These are phyloP conservation scores for Patellifolia procumbens DNA, from an alignment of 179 eudicot species.

Conservation along the genomic window DNA sequence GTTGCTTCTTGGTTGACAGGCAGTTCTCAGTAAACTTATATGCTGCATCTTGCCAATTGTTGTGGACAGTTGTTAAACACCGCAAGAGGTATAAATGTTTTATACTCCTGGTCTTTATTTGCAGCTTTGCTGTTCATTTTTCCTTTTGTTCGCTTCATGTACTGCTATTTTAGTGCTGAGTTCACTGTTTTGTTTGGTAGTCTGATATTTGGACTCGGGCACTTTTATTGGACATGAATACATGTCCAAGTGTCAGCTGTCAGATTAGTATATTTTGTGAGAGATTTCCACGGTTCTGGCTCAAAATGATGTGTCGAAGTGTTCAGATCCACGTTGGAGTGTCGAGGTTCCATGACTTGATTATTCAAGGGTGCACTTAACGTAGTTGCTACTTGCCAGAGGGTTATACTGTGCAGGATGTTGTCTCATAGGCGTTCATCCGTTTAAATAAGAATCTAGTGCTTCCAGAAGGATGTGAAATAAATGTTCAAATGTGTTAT, in stretches of 20 bases:
- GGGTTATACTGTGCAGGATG: neutral
- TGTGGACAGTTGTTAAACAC: slow-evolving; percentile 76
- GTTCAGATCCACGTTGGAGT: too few relatives aligned
- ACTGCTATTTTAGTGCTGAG: neutral
- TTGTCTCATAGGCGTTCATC: neutral
- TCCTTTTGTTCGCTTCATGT: neutral
- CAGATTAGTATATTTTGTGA: too few relatives aligned
- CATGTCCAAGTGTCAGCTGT: too few relatives aligned
- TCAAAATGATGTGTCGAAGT: too few relatives aligned
- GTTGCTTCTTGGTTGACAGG: slow-evolving; percentile 46
- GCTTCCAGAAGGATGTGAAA: neutral
- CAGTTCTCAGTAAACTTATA: slow-evolving; percentile 59
- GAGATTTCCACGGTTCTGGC: neutral
- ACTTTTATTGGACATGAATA: neutral
- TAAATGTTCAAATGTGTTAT: neutral
- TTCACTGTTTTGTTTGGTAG: neutral
- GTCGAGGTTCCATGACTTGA: too few relatives aligned
- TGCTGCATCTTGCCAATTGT: slow-evolving; percentile 77
- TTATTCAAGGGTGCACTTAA: too few relatives aligned
- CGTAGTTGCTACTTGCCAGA: neutral
- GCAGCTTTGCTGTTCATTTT: neutral
- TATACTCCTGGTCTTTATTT: neutral
- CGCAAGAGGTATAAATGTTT: slow-evolving; percentile 56
- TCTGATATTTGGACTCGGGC: neutral
- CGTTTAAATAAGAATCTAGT: neutral